Conservation (phyloP, 441 rosid genomes). For the Macaranga tanarius region DNA sequence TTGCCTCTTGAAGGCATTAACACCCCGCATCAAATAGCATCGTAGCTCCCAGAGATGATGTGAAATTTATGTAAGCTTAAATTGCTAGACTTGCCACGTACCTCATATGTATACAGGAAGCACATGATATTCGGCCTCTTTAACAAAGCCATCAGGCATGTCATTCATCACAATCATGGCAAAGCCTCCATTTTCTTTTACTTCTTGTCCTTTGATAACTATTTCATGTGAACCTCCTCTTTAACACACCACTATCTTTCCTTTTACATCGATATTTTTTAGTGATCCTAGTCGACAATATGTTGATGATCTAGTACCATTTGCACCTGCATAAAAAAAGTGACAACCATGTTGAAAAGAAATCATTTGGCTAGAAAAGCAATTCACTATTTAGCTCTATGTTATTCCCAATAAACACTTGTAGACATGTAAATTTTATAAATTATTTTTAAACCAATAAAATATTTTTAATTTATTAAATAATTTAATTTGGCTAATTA, state of each 20-base stretch:
- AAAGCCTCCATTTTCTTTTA: constrained; percentile 33
- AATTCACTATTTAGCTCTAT: constrained; percentile 41
- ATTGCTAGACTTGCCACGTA: constrained; percentile 20
- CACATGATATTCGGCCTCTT: constrained; percentile 19
- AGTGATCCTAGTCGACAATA: constrained; percentile 36
- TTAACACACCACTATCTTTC: constrained; percentile 53
- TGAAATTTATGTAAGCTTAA: constrained; percentile 29
- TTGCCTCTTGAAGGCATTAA: too few species aligned
- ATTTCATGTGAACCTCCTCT: constrained; percentile 23
- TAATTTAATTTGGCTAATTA: too few species aligned
- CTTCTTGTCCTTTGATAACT: constrained; percentile 31
- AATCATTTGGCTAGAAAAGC: constrained; percentile 37
- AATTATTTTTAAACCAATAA: too few species aligned
- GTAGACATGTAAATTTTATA: too few species aligned
- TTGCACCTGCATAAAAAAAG: constrained; percentile 44
- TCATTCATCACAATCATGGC: constrained; percentile 37
- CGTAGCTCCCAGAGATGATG: constrained; percentile 22
- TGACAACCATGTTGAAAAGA: constrained; percentile 33
- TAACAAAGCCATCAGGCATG: constrained; percentile 10
- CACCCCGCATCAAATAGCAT: constrained; percentile 32
- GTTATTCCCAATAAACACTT: constrained; percentile 49
- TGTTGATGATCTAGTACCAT: constrained; percentile 20
- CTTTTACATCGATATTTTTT: constrained; percentile 31
- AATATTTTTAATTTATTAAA: too few species aligned
- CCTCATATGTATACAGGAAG: constrained; percentile 34